Percentiles rank a stretch among this genome's conserved stretches.
These are phyloP conservation scores for Miscanthus sacchariflorus DNA, from an alignment of 202 grass and related monocot genomes.

Conservation along the genomic window DNA sequence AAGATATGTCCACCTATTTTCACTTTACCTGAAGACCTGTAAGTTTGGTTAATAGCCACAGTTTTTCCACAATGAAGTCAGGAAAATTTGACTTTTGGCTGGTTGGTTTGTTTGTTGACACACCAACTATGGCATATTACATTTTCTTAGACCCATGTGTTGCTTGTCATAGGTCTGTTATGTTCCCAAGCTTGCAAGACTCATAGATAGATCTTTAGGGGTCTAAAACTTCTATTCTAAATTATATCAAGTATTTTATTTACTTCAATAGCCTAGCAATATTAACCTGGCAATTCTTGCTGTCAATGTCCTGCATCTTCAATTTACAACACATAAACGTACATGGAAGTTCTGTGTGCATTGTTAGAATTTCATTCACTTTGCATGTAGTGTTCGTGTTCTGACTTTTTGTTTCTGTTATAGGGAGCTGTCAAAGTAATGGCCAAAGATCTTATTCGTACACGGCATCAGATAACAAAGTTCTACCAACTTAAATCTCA, in stretches of 20 bases:
- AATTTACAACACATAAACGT: background rate
- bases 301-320: background rate
- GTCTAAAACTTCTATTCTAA: background rate
- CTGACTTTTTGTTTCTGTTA: conserved; percentile 25
- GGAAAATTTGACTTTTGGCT: background rate
- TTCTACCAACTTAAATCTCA: conserved; percentile 88
- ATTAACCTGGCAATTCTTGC: background rate
- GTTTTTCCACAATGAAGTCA: background rate
- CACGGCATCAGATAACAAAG: conserved; percentile 88
- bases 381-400: conserved; percentile 24
- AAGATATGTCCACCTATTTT: background rate
- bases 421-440: conserved; percentile 86
- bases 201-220: background rate
- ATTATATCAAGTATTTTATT: conserved; percentile 1
- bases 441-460: conserved; percentile 87
- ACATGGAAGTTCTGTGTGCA: conserved; percentile 1
- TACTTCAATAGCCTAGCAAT: background rate
- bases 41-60: background rate
- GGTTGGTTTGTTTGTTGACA: background rate
- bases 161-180: background rate
- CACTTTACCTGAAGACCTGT: background rate
- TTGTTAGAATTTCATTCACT: background rate
- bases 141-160: background rate
- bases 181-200: background rate
- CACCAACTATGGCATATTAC: background rate